These are phyloP conservation scores for Powellomyces hirtus DNA, from an alignment of 192 early-diverging fungal genomes.

Conservation along the genomic window DNA sequence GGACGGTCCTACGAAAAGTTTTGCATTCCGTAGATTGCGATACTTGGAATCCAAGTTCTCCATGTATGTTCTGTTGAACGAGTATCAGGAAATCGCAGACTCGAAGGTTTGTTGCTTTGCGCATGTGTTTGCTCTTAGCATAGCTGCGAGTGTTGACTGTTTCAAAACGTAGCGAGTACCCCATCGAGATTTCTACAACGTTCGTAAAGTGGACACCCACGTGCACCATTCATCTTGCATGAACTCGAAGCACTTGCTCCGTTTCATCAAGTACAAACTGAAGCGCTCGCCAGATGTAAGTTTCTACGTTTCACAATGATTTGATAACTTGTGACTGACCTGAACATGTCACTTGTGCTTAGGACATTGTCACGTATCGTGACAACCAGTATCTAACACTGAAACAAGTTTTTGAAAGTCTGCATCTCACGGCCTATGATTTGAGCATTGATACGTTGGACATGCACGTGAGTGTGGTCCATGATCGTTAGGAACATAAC, in stretches of 20 bases:
- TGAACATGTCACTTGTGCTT: background rate
- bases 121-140: constrained; percentile 7
- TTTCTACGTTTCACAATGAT: background rate
- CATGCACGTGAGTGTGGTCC: constrained; percentile 70
- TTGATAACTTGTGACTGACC: background rate
- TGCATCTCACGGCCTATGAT: constrained; percentile 91
- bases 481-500: background rate
- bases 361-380: constrained; percentile 80
- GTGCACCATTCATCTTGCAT: constrained; percentile 91
- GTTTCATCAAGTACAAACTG: constrained; percentile 93
- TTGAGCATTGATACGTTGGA: constrained; percentile 92
- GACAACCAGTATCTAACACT: constrained; percentile 81
- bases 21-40: constrained; percentile 82
- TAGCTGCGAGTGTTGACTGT: background rate
- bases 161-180: constrained; percentile 65
- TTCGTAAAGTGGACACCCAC: constrained; percentile 97
- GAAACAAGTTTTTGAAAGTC: constrained; percentile 80
- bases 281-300: constrained; percentile 68
- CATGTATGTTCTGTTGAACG: constrained; percentile 88
- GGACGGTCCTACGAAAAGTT: constrained; percentile 90
- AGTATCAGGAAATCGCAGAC: constrained; percentile 91
- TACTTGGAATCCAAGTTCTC: constrained; percentile 93
- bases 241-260: constrained; percentile 94
- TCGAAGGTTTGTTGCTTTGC: constrained; percentile 62
- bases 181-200: constrained; percentile 96